Evolutionary conservation across 2,329 filamentous ascomycete species (phyloP).

Genomic region (Xylaria sp.): DNA sequence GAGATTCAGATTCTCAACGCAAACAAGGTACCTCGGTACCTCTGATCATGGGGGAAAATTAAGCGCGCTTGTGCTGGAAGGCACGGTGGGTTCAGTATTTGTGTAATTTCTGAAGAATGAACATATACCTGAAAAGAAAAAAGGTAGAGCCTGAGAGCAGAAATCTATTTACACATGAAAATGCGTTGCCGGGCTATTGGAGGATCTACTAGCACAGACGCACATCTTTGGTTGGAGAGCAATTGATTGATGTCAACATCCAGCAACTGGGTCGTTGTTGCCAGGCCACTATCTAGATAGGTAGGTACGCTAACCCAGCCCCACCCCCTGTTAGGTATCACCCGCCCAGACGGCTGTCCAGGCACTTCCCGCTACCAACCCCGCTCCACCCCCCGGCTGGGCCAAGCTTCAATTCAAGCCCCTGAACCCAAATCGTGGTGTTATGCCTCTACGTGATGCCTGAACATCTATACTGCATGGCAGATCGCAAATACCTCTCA

Average conservation of each 20-base stretch:
- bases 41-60: neutral
- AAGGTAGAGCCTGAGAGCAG: neutral
- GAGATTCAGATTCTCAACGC: too few species aligned
- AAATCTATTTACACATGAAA: neutral
- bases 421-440: neutral
- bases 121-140: neutral
- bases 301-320: neutral
- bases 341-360: too few species aligned
- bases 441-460: too few species aligned
- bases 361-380: conserved; percentile 3
- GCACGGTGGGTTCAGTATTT: too few species aligned
- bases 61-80: too few species aligned
- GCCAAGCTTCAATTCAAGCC: neutral
- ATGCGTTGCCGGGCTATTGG: neutral
- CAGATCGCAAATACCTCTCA: too few species aligned
- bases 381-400: conserved; percentile 13
- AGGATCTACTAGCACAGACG: neutral
- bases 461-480: too few species aligned
- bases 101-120: too few species aligned
- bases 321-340: neutral
- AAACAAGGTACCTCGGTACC: too few species aligned
- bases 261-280: conserved; percentile 22
- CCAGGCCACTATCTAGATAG: conserved; percentile 18
- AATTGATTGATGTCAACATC: conserved; percentile 5
- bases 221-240: conserved; percentile 6